Evolutionary conservation across 257 asterid species (phyloP), one percentile per base, ranked within the genome.

Genomic region (Rehmannia glutinosa): DNA sequence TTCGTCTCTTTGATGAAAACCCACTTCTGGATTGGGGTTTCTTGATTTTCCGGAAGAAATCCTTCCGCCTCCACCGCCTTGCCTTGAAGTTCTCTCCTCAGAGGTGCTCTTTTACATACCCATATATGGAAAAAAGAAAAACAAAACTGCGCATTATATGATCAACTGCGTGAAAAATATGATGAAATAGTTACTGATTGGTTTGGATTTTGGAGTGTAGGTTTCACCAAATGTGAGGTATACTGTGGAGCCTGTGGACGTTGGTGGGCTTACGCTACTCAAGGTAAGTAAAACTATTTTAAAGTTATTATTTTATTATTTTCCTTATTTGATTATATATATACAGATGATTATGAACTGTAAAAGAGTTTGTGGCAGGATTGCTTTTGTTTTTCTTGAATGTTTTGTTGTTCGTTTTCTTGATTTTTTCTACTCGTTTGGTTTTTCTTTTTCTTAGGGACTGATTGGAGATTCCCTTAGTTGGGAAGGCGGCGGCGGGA

Each of bases 11-110:
- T 67, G 92, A 71, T 67, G 92, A 75, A 39, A 73, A 19, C 73
- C 89, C 43, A 70, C 75, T 61, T 38, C 81, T 6, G 91, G 80
- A 8, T 72, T 67, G 55, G 86, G 88, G 3, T 86, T 88, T 64
- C 73, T 81, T 7, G 84, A 87, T 36, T 75, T 69, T 73, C 77
- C 87, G 0, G 86, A 82, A 49, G 77, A 81, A 60, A 73, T 91
- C 39, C 80, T 60, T 45, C 82, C 82, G 17, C 88, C 95, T 1
- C 91, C 86, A 13, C 99, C 97, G 56, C 93, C 97, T 32, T 85
- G 81, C 79, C 73, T 83, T 43, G 96, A 94, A 83, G 80, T 93
- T 71, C 76, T 75, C 61, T 72, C 82, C 50, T 84, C 89, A 5
- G 78, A 91, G 95, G 99, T 88, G 70, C 42, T 45, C 54, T 28